Conservation (phyloP, 1,139 yeast species). For the Protomyces arabidopsidicola region DNA sequence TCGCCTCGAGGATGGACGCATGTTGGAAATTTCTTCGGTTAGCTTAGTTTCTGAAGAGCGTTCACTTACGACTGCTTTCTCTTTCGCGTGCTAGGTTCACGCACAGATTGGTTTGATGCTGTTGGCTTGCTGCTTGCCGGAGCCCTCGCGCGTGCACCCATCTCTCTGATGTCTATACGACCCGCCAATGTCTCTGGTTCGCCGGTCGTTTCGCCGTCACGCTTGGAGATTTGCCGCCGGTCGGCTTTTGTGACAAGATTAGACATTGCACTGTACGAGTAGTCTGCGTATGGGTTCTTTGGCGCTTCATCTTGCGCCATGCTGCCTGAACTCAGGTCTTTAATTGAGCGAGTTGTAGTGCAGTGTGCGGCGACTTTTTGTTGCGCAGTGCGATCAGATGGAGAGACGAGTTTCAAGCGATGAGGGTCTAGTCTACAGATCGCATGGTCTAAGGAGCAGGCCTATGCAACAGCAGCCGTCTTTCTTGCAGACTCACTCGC, state of each 20-base stretch:
- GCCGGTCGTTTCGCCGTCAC: conserved; percentile 50
- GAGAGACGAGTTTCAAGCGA: too few species aligned
- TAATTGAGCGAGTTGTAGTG: neutral
- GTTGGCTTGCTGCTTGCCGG: conserved; percentile 29
- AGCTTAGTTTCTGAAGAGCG: neutral
- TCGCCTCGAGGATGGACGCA: conserved; percentile 38
- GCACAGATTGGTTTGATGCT: conserved; percentile 22
- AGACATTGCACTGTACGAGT: conserved; percentile 52
- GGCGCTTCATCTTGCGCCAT: conserved; percentile 19
- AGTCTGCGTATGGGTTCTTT: conserved; percentile 19
- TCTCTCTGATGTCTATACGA: conserved; percentile 56
- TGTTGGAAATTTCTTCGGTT: neutral
- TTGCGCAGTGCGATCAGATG: too few species aligned
- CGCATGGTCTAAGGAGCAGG: too few species aligned
- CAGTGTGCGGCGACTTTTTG: too few species aligned
- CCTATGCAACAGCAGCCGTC: neutral
- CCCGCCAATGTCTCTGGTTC: conserved; percentile 72
- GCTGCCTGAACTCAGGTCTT: neutral
- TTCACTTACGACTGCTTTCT: conserved; percentile 29
- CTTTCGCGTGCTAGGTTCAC: conserved; percentile 23
- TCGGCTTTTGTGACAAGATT: conserved; percentile 66
- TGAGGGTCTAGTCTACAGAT: neutral
- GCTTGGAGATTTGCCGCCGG: conserved; percentile 46
- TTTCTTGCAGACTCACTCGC: neutral
- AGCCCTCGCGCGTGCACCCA: conserved; percentile 56